Base-by-base conservation (phyloP, 2,329 filamentous ascomycete species). In the Colletotrichum melonis region DNA sequence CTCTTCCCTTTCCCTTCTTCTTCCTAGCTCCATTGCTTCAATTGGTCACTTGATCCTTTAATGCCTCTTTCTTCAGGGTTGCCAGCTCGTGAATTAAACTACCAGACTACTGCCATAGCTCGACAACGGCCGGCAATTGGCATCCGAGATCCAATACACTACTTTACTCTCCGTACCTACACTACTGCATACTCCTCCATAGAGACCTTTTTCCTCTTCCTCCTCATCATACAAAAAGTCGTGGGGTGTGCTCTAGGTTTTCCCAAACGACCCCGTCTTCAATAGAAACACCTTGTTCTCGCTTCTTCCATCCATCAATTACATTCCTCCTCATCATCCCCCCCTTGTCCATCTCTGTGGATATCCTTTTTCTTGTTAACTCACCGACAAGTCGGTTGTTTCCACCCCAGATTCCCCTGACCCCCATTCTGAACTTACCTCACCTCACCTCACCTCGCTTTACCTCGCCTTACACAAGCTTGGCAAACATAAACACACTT, bases 161-260 rank as follows among this genome's bases (percentile, higher is more conserved):
- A 32, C 30, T 14, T 6, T 59, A 58, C 32, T 30, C 30, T 30
- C 30, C 30, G 30, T 30, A 9, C 30, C 30, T 30, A 30, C 30
- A 30, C 30, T 30, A 26, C 26, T 26, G 26, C 26, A 26, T 26
- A 26, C 28, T 28, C 19, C 9, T 60, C 28, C 5, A 38, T 24
- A 46, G 16, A 46, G 42, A 30, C 54, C 42, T 28, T 52, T 46
- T 32, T 24, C 38, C 26, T 1, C 26, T 26, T 26, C 42, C 38
- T 63, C 59, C 42, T 19, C 60, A n/a, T 54, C 52, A 12, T 63
- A 72, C 49, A 72, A 67, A 68, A 72, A 69, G 66, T 72, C 69
- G 12, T 54, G 64, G 64, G 42, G 19, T 8, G 16, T 46, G 42
- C 42, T 49, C 42, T n/a, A 42, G 42, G 49, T 38, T 16, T 28